A percentile compares a stretch with the other conserved stretches of the same genome.
Evolutionary conservation across 75 land plant species (phyloP).

Genomic region (Pseudotsuga menziesii): DNA sequence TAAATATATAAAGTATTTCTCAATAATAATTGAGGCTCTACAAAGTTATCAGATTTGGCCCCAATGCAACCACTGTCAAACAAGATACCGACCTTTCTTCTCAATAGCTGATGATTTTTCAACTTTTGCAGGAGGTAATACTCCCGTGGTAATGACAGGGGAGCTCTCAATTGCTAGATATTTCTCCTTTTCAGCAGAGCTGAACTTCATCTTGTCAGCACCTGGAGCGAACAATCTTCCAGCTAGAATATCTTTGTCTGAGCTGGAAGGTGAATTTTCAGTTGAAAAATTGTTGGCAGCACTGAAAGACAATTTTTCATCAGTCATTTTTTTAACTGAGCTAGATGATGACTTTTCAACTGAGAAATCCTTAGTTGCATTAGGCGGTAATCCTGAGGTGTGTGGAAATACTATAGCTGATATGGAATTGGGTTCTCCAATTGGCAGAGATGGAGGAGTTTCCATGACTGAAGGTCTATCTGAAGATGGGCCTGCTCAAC

Average conservation of each 20-base stretch:
- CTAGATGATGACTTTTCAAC: not conserved
- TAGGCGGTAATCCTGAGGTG: not conserved
- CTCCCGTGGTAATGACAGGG: not conserved
- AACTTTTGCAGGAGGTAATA: not conserved
- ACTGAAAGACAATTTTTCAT: not conserved
- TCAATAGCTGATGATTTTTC: not conserved
- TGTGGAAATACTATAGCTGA: not conserved
- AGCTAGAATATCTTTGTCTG: not conserved
- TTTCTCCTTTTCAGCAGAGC: not conserved
- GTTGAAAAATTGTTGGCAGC: too few species aligned
- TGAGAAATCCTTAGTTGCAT: not conserved
- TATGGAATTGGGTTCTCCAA: not conserved
- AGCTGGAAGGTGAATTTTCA: too few species aligned
- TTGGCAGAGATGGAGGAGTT: not conserved
- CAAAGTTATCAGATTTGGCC: not conserved
- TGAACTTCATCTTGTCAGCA: not conserved
- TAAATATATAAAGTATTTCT: too few species aligned
- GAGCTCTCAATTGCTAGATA: not conserved
- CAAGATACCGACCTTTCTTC: constrained; percentile 5
- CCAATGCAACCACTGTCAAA: not conserved
- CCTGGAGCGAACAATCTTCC: not conserved
- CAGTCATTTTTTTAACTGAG: not conserved
- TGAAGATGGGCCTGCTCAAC: not conserved
- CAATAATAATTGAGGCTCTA: not conserved
- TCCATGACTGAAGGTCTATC: not conserved